Conservation (phyloP, 495 filamentous ascomycete species). For the Aspergillus conjunctus region DNA sequence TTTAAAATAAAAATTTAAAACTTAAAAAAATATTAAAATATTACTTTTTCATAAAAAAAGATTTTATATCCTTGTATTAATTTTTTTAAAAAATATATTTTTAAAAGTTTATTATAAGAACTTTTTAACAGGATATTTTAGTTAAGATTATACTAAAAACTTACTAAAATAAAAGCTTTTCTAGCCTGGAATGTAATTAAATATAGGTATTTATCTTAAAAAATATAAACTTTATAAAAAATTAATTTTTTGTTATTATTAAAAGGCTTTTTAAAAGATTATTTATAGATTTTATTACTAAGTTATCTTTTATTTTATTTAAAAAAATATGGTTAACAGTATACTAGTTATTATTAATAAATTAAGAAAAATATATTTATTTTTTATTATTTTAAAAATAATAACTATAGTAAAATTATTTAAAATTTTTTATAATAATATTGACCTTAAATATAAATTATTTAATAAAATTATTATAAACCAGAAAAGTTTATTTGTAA, state of each 20-base stretch:
- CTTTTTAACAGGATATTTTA: neutral
- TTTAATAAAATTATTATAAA: neutral
- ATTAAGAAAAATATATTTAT: conserved; percentile 3
- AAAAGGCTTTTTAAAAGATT: neutral
- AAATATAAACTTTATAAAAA: neutral
- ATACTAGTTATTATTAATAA: conserved; percentile 4
- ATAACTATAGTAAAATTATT: neutral
- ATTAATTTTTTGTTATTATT: neutral
- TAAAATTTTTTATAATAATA: neutral
- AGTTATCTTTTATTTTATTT: too few relatives aligned
- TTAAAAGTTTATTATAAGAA: neutral
- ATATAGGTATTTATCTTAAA: too few relatives aligned
- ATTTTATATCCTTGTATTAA: neutral
- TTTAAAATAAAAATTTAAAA: too few relatives aligned
- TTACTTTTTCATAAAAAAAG: neutral
- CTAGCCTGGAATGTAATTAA: neutral
- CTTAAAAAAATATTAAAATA: neutral
- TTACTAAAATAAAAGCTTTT: neutral
- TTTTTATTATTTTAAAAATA: neutral
- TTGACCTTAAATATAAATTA: neutral
- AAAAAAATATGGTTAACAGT: neutral
- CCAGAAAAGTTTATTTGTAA: too few relatives aligned
- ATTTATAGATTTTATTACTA: neutral
- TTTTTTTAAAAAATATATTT: neutral
- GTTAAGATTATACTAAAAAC: neutral